phyloP scores from a whole-genome alignment of 2,329 filamentous ascomycete genomes.

The Colletotrichum euphorbiae region DNA sequence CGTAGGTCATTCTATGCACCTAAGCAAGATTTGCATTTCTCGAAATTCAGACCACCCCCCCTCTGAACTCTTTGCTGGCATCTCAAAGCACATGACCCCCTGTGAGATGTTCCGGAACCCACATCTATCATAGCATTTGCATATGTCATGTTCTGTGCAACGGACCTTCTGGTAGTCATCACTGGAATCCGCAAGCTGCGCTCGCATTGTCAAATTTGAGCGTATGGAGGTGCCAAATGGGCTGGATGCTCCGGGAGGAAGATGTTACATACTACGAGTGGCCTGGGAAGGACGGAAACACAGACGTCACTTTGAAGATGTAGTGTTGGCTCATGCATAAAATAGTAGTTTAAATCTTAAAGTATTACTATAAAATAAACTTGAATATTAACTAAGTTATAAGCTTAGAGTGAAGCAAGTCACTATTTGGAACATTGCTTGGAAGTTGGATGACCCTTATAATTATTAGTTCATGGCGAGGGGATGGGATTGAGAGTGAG shows the following conservation, averaged over 20 bases:
- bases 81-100: background rate
- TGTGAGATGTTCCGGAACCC: background rate
- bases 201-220: background rate
- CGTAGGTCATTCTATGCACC: background rate
- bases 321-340: background rate
- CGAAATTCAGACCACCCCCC: background rate
- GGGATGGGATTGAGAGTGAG: too few species aligned
- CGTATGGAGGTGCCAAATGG: background rate
- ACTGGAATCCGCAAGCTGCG: background rate
- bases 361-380: too few species aligned
- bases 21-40: background rate
- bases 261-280: background rate
- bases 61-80: background rate
- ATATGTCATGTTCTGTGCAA: background rate
- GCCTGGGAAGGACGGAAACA: background rate
- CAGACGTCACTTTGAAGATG: background rate
- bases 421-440: accelerated
- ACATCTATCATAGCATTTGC: background rate
- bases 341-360: too few species aligned
- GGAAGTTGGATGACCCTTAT: accelerated
- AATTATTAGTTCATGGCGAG: background rate
- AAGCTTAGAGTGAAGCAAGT: background rate
- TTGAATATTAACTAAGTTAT: background rate
- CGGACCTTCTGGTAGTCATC: background rate
- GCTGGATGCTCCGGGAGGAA: background rate